phyloP scores from a whole-genome alignment of 2,329 filamentous ascomycete genomes.

The Penicillium sumatraense region DNA sequence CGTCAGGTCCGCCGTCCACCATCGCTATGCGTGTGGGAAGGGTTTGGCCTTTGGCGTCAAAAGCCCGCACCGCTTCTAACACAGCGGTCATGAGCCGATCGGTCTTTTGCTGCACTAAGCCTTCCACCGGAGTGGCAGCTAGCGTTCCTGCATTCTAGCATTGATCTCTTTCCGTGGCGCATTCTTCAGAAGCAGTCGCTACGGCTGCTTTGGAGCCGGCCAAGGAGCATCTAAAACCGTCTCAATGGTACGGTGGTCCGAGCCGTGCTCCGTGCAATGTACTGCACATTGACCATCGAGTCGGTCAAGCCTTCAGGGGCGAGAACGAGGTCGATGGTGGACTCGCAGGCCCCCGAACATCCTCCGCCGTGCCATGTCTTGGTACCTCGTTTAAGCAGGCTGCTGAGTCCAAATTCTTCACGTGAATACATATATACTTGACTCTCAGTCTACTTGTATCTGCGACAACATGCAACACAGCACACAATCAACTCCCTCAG shows the following conservation, averaged over 20 bases:
- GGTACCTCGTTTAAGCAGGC: constrained; percentile 40
- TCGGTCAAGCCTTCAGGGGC: constrained; percentile 21
- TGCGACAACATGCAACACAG: not conserved
- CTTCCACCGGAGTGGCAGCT: constrained; percentile 11
- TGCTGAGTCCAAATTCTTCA: constrained; percentile 33
- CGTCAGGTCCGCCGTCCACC: constrained; percentile 28
- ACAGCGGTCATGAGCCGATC: constrained; percentile 21
- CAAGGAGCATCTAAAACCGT: constrained; percentile 32
- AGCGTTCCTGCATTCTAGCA: constrained; percentile 16
- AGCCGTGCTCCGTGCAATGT: constrained; percentile 28
- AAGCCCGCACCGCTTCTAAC: constrained; percentile 13
- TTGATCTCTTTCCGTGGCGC: constrained; percentile 27
- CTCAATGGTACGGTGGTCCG: constrained; percentile 37
- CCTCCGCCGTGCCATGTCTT: constrained; percentile 40
- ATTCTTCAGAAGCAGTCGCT: constrained; percentile 28
- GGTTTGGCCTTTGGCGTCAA: constrained; percentile 22
- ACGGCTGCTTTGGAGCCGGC: constrained; percentile 14
- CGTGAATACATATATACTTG: not conserved
- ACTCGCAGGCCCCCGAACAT: constrained; percentile 22
- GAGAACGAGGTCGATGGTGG: constrained; percentile 23
- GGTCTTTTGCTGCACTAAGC: constrained; percentile 24
- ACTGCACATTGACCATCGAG: constrained; percentile 19
- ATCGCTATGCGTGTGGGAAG: constrained; percentile 26
- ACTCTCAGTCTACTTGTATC: not conserved
- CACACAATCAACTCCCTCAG: constrained; percentile 1